phyloP scores from a whole-genome alignment of 2,329 filamentous ascomycete species.

The Aspergillus pseudoglaucus region DNA sequence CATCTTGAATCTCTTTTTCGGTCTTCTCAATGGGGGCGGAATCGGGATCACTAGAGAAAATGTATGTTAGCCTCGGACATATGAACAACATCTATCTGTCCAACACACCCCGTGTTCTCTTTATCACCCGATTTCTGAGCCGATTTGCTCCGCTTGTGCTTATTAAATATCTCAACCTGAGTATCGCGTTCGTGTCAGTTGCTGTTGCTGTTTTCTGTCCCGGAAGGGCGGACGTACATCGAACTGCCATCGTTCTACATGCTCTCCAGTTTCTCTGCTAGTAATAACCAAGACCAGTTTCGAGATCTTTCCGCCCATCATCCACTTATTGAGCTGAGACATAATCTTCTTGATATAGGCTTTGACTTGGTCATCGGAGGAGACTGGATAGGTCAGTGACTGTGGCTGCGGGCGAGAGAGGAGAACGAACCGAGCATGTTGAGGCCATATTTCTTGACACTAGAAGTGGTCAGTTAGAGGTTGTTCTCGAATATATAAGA shows the following conservation, averaged over 20 bases:
- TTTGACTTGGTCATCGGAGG: conserved; percentile 94
- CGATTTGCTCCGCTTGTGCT: conserved; percentile 44
- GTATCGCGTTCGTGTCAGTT: conserved; percentile 5
- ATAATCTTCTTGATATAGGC: conserved; percentile 99
- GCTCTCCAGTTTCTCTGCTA: conserved; percentile 91
- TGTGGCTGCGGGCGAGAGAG: neutral
- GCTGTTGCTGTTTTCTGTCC: neutral
- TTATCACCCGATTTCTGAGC: conserved; percentile 53
- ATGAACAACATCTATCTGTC: neutral
- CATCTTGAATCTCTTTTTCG: conserved; percentile 86
- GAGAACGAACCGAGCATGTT: conserved; percentile 72
- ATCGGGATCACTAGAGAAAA: conserved; percentile 22
- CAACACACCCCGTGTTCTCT: conserved; percentile 59
- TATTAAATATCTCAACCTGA: conserved; percentile 54
- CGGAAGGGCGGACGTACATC: conserved; percentile 56
- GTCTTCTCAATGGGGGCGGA: conserved; percentile 61
- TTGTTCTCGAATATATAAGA: neutral
- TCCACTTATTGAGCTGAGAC: conserved; percentile 96
- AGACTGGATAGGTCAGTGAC: conserved; percentile 51
- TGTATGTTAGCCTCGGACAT: neutral
- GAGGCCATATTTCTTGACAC: conserved; percentile 97
- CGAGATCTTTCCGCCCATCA: conserved; percentile 92
- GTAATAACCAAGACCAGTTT: conserved; percentile 96
- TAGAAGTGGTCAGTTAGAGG: conserved; percentile 11
- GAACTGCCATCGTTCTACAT: conserved; percentile 97